A percentile compares a stretch with the other conserved stretches of the same genome.
These are phyloP conservation scores for Hypoxylon sp. DNA, from an alignment of 2,329 filamentous ascomycete genomes.

Conservation along the genomic window DNA sequence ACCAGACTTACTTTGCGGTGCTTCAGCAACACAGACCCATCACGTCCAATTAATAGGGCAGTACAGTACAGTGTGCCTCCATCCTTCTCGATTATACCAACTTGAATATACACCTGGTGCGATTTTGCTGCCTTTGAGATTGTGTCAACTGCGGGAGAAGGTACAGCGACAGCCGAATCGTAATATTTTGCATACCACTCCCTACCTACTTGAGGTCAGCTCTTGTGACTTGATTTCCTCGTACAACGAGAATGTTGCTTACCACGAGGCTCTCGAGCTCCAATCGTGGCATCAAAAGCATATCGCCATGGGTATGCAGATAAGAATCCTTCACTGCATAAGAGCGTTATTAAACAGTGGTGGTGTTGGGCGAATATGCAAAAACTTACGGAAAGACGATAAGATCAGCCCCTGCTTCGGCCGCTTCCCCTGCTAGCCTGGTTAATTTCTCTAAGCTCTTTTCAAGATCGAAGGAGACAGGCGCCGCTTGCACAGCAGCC, in stretches of 20 bases:
- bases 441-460: conserved; percentile 57
- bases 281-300: conserved; percentile 61
- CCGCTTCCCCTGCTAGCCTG: conserved; percentile 56
- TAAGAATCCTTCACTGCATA: conserved; percentile 57
- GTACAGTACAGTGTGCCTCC: conserved; percentile 61
- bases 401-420: conserved; percentile 56
- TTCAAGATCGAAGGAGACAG: conserved; percentile 58
- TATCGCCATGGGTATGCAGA: conserved; percentile 62
- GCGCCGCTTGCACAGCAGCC: conserved; percentile 59
- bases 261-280: conserved; percentile 59
- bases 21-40: conserved; percentile 56
- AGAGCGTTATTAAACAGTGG: conserved; percentile 14
- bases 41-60: conserved; percentile 56
- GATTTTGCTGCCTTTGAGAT: conserved; percentile 55
- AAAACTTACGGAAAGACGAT: conserved; percentile 59
- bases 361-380: conserved; percentile 25
- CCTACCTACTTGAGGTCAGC: conserved; percentile 53
- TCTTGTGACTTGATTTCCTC: conserved; percentile 11
- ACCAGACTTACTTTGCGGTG: conserved; percentile 57
- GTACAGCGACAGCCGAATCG: conserved; percentile 58
- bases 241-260: conserved; percentile 23
- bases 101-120: conserved; percentile 56
- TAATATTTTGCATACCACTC: conserved; percentile 60
- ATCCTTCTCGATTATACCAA: conserved; percentile 60
- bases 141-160: conserved; percentile 56